phyloP scores from a whole-genome alignment of 139 green algal species.

The Micractinium conductrix region DNA sequence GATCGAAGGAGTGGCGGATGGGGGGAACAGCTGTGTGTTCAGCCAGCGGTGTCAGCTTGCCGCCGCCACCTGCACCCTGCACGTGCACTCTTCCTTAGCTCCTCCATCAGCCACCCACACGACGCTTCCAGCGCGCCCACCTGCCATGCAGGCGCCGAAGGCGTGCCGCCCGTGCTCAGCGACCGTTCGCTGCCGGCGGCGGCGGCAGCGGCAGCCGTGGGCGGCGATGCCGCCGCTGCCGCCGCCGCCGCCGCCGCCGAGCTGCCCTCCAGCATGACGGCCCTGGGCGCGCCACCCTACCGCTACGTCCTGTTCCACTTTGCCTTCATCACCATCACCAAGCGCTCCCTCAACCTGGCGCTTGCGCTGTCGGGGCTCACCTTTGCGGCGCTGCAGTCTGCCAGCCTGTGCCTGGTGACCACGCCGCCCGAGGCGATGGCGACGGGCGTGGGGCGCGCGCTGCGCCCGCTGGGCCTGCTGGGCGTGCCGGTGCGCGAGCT shows the following conservation, averaged over 20 bases:
- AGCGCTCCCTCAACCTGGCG: slow-evolving; percentile 42
- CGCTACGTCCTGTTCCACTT: slow-evolving; percentile 46
- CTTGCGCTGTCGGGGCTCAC: slow-evolving; percentile 24
- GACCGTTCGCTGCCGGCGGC: slow-evolving; percentile 6
- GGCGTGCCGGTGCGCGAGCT: slow-evolving; percentile 38
- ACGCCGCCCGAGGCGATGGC: slow-evolving; percentile 49
- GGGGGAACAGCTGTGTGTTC: too few relatives aligned
- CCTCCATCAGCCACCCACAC: too few relatives aligned
- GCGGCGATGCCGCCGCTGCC: background rate
- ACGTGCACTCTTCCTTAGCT: too few relatives aligned
- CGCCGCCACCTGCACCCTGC: too few relatives aligned
- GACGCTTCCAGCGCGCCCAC: too few relatives aligned
- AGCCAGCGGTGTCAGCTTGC: too few relatives aligned
- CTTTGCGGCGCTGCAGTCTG: slow-evolving; percentile 46
- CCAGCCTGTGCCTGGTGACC: slow-evolving; percentile 51
- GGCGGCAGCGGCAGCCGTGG: background rate
- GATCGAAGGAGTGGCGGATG: background rate
- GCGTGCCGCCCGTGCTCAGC: slow-evolving; percentile 35
- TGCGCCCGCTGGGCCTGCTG: slow-evolving; percentile 42
- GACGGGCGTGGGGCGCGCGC: slow-evolving; percentile 21
- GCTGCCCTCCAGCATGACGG: slow-evolving; percentile 31
- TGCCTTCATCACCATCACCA: slow-evolving; percentile 40
- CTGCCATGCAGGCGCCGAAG: slow-evolving; percentile 30
- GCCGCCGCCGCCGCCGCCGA: background rate
- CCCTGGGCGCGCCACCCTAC: slow-evolving; percentile 6